Conservation (phyloP, 2,329 filamentous ascomycete species). For the Samsoniella hepiali region DNA sequence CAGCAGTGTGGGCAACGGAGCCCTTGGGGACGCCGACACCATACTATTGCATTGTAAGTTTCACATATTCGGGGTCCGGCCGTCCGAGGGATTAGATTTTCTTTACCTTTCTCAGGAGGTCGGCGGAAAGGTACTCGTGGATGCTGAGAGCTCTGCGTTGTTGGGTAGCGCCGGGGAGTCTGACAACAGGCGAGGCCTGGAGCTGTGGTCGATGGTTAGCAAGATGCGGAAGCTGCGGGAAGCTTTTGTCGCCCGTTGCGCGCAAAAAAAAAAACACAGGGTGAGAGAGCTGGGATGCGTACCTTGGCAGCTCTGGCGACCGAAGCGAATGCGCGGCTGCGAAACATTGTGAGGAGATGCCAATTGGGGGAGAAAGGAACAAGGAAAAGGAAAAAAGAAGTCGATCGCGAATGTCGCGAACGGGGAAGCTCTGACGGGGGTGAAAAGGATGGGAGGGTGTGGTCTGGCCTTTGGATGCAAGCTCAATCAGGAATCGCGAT, state of each 20-base stretch:
- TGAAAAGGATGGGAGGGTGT: constrained; percentile 3
- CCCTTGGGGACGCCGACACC: constrained; percentile 91
- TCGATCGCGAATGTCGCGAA: constrained; percentile 19
- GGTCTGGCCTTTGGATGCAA: constrained; percentile 10
- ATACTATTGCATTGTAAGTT: constrained; percentile 58
- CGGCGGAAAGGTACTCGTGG: constrained; percentile 96
- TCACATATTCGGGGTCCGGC: constrained; percentile 21
- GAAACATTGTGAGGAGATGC: constrained; percentile 65
- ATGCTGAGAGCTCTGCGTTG: constrained; percentile 90
- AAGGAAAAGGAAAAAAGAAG: constrained; percentile 17
- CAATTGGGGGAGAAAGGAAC: constrained; percentile 18
- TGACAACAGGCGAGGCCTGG: constrained; percentile 44
- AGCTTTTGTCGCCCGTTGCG: constrained; percentile 1
- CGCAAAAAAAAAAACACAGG: constrained; percentile 22
- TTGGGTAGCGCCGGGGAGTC: constrained; percentile 65
- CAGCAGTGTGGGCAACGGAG: constrained; percentile 71
- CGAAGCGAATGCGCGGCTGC: constrained; percentile 76
- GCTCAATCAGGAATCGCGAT: constrained; percentile 18
- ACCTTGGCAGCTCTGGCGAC: constrained; percentile 77
- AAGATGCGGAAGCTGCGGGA: constrained; percentile 22
- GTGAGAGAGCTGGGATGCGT: constrained; percentile 32
- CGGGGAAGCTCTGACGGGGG: constrained; percentile 9
- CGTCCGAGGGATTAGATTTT: constrained; percentile 15
- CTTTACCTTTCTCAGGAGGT: constrained; percentile 73
- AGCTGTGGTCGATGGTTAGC: constrained; percentile 14